Evolutionary conservation across 2,329 filamentous ascomycete species (phyloP).

Genomic region (Colletotrichum godetiae): DNA sequence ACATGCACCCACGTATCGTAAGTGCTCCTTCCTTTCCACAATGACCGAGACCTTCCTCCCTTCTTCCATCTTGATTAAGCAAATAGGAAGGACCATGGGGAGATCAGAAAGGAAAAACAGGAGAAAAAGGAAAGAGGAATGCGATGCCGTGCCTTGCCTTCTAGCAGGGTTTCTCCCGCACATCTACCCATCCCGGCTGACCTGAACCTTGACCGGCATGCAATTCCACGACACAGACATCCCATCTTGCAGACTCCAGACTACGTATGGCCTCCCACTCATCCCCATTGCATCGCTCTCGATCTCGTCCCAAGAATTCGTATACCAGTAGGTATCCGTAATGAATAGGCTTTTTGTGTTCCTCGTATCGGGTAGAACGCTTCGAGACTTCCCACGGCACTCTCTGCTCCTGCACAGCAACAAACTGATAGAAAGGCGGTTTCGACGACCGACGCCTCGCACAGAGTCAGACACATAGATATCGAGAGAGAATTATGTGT

Average conservation of each 20-base stretch:
- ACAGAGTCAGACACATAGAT: neutral
- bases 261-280: neutral
- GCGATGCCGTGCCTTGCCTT: neutral
- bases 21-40: neutral
- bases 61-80: neutral
- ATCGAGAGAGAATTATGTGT: neutral
- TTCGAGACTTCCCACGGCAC: neutral
- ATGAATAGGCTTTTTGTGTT: too few species aligned
- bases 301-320: neutral
- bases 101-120: neutral
- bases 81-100: neutral
- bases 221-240: neutral
- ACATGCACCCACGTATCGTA: neutral
- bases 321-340: neutral
- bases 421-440: neutral
- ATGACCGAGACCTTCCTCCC: neutral
- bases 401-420: neutral
- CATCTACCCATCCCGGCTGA: neutral
- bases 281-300: neutral
- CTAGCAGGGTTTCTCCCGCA: neutral
- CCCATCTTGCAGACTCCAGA: neutral
- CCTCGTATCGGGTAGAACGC: neutral
- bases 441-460: neutral
- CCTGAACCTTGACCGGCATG: neutral
- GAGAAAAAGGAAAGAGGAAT: neutral